Percentiles rank a stretch among this genome's conserved stretches.
Evolutionary conservation across 805 yeast genomes (phyloP).

Genomic region (Wickerhamiella sorbophila): DNA sequence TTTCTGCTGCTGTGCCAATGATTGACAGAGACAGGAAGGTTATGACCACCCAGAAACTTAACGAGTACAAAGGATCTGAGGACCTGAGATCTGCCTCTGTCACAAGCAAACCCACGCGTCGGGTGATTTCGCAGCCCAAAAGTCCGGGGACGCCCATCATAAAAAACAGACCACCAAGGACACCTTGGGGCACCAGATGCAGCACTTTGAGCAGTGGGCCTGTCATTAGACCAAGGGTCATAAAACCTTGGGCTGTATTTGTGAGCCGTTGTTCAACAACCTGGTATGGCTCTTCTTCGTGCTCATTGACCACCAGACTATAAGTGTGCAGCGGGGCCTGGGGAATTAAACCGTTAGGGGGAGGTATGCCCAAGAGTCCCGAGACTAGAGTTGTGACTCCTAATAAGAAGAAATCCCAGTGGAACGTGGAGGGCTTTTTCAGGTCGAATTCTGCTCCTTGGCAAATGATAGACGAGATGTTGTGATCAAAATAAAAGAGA

Average conservation of each 20-base stretch:
- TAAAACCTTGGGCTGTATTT: slow-evolving; percentile 69
- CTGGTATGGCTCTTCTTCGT: slow-evolving; percentile 14
- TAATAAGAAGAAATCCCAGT: slow-evolving; percentile 75
- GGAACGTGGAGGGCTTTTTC: slow-evolving; percentile 77
- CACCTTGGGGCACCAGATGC: slow-evolving; percentile 83
- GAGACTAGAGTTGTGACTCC: slow-evolving; percentile 80
- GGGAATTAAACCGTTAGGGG: slow-evolving; percentile 93
- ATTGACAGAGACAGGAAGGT: slow-evolving; percentile 45
- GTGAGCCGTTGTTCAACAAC: slow-evolving; percentile 87
- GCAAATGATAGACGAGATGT: slow-evolving; percentile 85
- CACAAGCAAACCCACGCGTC: slow-evolving; percentile 46
- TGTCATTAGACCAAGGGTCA: slow-evolving; percentile 78
- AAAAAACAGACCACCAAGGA: slow-evolving; percentile 81
- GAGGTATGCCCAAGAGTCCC: slow-evolving; percentile 82
- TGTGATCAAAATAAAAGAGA: slow-evolving; percentile 88
- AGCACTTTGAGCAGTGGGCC: slow-evolving; percentile 72
- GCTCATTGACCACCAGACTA: slow-evolving; percentile 37
- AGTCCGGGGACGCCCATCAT: slow-evolving; percentile 82
- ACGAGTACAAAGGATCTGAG: slow-evolving; percentile 22
- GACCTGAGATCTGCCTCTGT: slow-evolving; percentile 38
- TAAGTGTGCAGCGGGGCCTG: slow-evolving; percentile 92
- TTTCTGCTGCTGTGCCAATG: slow-evolving; percentile 62
- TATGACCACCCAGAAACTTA: slow-evolving; percentile 30
- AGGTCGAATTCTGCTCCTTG: slow-evolving; percentile 72
- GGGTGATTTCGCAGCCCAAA: slow-evolving; percentile 47